Conservation (phyloP, 352 stramenopile species). For the Phytopythium cucurbitacearum region DNA sequence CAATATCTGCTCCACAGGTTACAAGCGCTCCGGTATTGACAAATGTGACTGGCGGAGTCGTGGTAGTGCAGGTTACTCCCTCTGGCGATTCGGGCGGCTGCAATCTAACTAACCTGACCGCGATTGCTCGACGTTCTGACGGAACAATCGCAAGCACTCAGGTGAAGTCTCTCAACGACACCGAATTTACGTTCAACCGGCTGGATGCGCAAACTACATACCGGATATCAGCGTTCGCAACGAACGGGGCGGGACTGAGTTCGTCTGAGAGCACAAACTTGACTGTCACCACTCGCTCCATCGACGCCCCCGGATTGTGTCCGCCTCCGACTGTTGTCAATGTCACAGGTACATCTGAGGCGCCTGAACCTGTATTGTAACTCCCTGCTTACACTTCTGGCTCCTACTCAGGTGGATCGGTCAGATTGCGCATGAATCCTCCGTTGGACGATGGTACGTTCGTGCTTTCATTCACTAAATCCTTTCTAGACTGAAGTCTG, state of each 20-base stretch:
- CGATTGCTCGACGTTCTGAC: conserved; percentile 16
- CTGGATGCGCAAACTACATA: conserved; percentile 34
- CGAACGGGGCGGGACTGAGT: conserved; percentile 14
- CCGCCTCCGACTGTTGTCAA: conserved; percentile 32
- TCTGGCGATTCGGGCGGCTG: conserved; percentile 35
- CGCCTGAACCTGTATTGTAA: not conserved
- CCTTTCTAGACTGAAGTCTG: not conserved
- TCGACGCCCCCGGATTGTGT: conserved; percentile 32
- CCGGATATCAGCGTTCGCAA: conserved; percentile 21
- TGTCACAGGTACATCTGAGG: conserved; percentile 24
- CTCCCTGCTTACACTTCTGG: not conserved
- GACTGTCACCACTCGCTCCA: conserved; percentile 11
- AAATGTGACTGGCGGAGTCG: conserved; percentile 11
- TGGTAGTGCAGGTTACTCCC: conserved; percentile 12
- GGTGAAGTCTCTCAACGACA: conserved; percentile 7
- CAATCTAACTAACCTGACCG: conserved; percentile 15
- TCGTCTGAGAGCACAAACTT: conserved; percentile 15
- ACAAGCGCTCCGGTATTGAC: conserved; percentile 8
- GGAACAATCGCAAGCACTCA: conserved; percentile 6
- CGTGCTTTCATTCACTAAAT: not conserved
- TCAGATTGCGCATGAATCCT: conserved; percentile 30
- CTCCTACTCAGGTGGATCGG: conserved; percentile 29
- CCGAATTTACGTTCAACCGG: conserved; percentile 22
- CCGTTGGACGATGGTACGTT: conserved; percentile 36
- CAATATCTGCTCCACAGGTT: conserved; percentile 11